Evolutionary conservation across 2,329 filamentous ascomycete genomes (phyloP), one percentile per base, ranked within the genome.

Genomic region (Verticillium klebahnii): DNA sequence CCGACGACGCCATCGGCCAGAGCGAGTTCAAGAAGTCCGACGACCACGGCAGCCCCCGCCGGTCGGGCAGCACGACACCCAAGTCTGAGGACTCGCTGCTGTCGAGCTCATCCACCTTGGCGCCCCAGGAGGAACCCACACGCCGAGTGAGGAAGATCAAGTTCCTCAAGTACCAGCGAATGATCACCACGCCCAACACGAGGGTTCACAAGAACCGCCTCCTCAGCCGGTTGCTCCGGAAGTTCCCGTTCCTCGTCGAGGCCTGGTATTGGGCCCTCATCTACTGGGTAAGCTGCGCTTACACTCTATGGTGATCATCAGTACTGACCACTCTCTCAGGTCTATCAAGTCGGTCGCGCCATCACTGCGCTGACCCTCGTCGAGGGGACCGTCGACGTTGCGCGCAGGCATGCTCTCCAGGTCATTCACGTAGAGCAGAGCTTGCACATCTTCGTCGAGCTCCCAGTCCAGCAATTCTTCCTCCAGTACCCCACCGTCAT

Each of bases 221-320:
- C 14, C 76, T 90, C 58, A 89, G 86, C 70, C 80, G 88, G 5
- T 67, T 92, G 39, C 79, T 92, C 15, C 80, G 80, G 62, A 88
- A 85, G 69, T 85, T 90, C 66, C 89, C 90, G 0, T 92, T 92
- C 70, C 73, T 92, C 32, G 86, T 87, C 1, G 90, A 92, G 73
- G 88, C 85, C 50, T 92, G 89, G 88, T 92, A 92, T 68, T 92
- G 89, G 89, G 85, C 86, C 2, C 75, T 91, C 65, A 87, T 92
- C 58, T 92, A 92, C 76, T 92, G 89, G 88, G 89, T 91, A 81
- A 68, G 83, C 70, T 34, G 9, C 25, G n/a, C 11, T n/a, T 5
- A 25, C n/a, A n/a, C 15, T 23, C n/a, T 23, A 40, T 2, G 12
- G 9, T 23, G 2, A 17, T 25, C 3, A 23, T 59, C 34, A 2